Evolutionary conservation across 2,329 filamentous ascomycete species (phyloP).

Genomic region (Colletotrichum spinosum): DNA sequence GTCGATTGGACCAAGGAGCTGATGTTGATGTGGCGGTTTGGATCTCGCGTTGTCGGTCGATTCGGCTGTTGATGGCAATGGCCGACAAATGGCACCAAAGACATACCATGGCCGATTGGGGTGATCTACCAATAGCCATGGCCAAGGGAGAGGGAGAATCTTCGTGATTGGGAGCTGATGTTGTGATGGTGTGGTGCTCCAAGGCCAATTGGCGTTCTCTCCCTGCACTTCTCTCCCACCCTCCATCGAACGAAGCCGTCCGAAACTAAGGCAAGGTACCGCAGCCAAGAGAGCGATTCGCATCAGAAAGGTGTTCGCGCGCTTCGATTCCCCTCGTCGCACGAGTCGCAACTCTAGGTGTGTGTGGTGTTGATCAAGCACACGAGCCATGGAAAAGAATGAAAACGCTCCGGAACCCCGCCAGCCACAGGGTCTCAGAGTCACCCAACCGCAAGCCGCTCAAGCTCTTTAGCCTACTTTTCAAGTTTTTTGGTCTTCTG

Average conservation of each 20-base stretch:
- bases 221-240: background rate
- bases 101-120: background rate
- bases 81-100: too few relatives aligned
- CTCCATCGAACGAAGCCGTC: background rate
- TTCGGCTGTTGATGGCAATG: too few relatives aligned
- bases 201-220: conserved; percentile 3
- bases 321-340: background rate
- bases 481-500: background rate
- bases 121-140: too few relatives aligned
- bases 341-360: background rate
- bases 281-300: conserved; percentile 1
- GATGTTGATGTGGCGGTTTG: conserved; percentile 20
- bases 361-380: background rate
- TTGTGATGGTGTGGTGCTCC: too few relatives aligned
- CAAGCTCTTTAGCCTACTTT: conserved; percentile 3
- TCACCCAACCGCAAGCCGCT: conserved; percentile 16
- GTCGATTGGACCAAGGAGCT: conserved; percentile 17
- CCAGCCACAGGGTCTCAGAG: conserved; percentile 23
- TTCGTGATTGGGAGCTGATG: too few relatives aligned
- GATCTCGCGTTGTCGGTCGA: background rate
- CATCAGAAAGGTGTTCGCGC: conserved; percentile 7
- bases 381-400: background rate
- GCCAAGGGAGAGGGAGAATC: too few relatives aligned
- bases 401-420: conserved; percentile 5
- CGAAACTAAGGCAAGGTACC: conserved; percentile 9